Conservation (phyloP, 306 rosid species). For the Cucurbita ficifolia region DNA sequence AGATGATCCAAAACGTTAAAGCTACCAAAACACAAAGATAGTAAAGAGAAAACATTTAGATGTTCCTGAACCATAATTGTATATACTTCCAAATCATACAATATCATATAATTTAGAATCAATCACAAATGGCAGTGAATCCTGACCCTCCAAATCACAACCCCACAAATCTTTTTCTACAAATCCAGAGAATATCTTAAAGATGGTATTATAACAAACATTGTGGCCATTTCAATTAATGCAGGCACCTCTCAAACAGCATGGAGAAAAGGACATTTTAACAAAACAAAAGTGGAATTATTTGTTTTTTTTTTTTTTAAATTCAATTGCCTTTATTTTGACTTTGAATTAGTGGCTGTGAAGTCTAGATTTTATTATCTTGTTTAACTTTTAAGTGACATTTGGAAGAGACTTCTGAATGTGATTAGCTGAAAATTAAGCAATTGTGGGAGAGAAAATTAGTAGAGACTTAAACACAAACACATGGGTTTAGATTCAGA, state of each 20-base stretch:
- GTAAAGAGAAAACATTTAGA: not conserved
- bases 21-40: too few species aligned
- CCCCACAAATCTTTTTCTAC: not conserved
- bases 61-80: not conserved
- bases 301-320: not conserved
- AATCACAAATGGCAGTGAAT: not conserved
- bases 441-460: constrained; percentile 9
- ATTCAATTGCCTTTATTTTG: constrained; percentile 5
- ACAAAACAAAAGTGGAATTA: not conserved
- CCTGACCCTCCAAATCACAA: not conserved
- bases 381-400: constrained; percentile 5
- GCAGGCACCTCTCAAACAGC: constrained; percentile 8
- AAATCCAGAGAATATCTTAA: not conserved
- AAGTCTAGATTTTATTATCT: constrained; percentile 2
- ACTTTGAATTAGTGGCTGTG: constrained; percentile 6
- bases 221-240: constrained; percentile 5
- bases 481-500: constrained; percentile 20
- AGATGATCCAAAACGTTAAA: too few species aligned
- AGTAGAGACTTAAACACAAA: constrained; percentile 7
- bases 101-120: not conserved
- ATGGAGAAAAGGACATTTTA: not conserved
- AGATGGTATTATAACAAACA: constrained; percentile 5
- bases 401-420: constrained; percentile 27
- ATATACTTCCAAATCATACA: not conserved
- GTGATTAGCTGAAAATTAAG: constrained; percentile 14